Conservation (phyloP, 192 early-diverging fungal genomes). For the Coemansia sp. region DNA sequence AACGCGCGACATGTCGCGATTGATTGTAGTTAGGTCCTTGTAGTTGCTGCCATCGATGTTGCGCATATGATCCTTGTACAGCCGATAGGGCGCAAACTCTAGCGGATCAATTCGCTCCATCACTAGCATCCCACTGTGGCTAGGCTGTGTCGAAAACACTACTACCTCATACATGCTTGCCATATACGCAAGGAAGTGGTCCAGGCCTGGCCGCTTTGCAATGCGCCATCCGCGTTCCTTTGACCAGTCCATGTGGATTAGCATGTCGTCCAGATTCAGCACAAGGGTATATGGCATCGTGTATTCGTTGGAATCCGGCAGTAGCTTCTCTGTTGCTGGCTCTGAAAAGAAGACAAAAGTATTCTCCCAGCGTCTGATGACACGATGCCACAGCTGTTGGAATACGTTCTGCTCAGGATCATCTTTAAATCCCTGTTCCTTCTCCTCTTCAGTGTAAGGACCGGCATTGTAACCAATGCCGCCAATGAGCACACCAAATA, state of each 20-base stretch:
- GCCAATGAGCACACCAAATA: slow-evolving; percentile 47
- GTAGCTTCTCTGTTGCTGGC: slow-evolving; percentile 82
- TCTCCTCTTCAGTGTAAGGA: slow-evolving; percentile 39
- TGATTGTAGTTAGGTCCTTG: slow-evolving; percentile 88
- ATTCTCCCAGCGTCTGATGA: slow-evolving; percentile 20
- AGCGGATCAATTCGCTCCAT: slow-evolving; percentile 90
- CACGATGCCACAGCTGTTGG: slow-evolving; percentile 49
- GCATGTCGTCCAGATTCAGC: slow-evolving; percentile 91
- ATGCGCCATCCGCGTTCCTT: slow-evolving; percentile 96
- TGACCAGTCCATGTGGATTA: slow-evolving; percentile 93
- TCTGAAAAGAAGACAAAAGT: slow-evolving; percentile 55
- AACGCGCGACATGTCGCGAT: slow-evolving; percentile 91
- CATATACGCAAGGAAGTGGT: slow-evolving; percentile 92
- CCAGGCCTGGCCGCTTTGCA: slow-evolving; percentile 94
- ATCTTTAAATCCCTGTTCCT: slow-evolving; percentile 40
- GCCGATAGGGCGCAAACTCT: slow-evolving; percentile 78
- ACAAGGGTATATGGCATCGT: slow-evolving; percentile 89
- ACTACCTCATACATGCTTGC: slow-evolving; percentile 94
- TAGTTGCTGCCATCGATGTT: slow-evolving; percentile 82
- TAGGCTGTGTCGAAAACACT: slow-evolving; percentile 87
- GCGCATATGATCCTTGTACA: slow-evolving; percentile 91
- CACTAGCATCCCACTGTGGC: slow-evolving; percentile 80
- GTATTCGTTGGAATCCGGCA: slow-evolving; percentile 91
- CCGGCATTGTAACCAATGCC: slow-evolving; percentile 47
- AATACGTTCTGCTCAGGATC: slow-evolving; percentile 34